These are phyloP conservation scores for Bryum argenteum DNA, from an alignment of 225 moss, liverwort and hornwort genomes.

Conservation along the genomic window DNA sequence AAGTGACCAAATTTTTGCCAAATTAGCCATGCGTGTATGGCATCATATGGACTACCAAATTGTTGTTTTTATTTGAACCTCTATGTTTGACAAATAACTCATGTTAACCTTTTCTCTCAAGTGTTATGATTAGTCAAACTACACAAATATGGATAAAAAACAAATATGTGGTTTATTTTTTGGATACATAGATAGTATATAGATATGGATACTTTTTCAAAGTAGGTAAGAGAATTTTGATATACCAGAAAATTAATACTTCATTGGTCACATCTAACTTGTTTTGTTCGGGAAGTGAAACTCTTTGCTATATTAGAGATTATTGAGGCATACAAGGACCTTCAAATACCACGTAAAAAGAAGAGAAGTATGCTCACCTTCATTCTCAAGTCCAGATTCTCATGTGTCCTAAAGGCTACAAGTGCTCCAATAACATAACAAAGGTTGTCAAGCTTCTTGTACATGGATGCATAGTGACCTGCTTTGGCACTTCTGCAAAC, in stretches of 20 bases:
- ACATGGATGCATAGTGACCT: constrained; percentile 69
- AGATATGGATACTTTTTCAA: no score
- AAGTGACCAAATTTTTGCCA: not conserved
- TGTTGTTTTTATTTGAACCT: not conserved
- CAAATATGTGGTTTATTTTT: no score
- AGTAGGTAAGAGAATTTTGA: no score
- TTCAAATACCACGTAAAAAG: not conserved
- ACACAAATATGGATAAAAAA: no score
- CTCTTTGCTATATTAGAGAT: no score
- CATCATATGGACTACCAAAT: not conserved
- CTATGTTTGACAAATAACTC: not conserved
- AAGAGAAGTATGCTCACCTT: constrained; percentile 37
- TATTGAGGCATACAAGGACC: no score
- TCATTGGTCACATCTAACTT: no score
- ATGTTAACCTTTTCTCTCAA: not conserved
- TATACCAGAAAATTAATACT: no score
- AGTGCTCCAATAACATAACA: constrained; percentile 84
- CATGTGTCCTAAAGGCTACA: constrained; percentile 74
- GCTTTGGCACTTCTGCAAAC: constrained; percentile 81
- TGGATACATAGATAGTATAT: no score
- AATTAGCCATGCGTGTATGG: not conserved
- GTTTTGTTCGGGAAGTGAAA: no score
- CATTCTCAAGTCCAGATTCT: constrained; percentile 71
- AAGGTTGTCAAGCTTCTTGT: constrained; percentile 77
- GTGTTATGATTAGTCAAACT: no score